Conservation (phyloP, 768 basidiomycete genomes). For the Tricholoma flavovirens region DNA sequence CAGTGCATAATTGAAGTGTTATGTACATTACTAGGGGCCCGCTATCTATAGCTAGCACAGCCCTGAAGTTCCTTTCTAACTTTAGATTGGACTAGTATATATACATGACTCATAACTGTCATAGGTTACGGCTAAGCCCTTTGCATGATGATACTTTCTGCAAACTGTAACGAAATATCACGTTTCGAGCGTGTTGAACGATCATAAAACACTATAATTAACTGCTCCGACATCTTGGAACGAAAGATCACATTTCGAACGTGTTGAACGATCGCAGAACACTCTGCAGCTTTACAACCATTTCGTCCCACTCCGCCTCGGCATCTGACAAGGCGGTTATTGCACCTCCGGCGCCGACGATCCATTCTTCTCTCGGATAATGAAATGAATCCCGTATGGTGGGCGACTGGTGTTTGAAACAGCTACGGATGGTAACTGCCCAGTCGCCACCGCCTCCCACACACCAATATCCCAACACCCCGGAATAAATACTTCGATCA, state of each 20-base stretch:
- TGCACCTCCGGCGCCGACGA: constrained; percentile 89
- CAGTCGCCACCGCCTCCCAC: constrained; percentile 87
- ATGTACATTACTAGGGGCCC: no score
- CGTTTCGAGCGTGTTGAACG: constrained; percentile 34
- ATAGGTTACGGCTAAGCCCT: no score
- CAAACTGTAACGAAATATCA: no score
- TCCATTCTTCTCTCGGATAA: constrained; percentile 51
- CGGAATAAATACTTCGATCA: constrained; percentile 81
- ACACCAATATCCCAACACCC: constrained; percentile 90
- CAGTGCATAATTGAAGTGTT: no score
- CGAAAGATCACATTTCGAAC: no score
- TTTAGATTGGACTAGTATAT: no score
- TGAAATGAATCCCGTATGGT: not conserved
- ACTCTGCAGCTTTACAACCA: constrained; percentile 79
- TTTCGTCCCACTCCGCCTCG: constrained; percentile 91
- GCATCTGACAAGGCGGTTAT: constrained; percentile 90
- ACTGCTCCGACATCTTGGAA: no score
- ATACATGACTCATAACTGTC: no score
- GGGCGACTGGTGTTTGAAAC: constrained; percentile 64
- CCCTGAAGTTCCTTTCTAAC: no score
- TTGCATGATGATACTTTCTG: no score
- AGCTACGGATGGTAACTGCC: constrained; percentile 91
- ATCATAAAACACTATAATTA: constrained; percentile 68
- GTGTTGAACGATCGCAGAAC: constrained; percentile 57
- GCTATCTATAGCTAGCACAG: no score